Conservation (phyloP, 2,329 filamentous ascomycete genomes). For the Didymella lethalis region DNA sequence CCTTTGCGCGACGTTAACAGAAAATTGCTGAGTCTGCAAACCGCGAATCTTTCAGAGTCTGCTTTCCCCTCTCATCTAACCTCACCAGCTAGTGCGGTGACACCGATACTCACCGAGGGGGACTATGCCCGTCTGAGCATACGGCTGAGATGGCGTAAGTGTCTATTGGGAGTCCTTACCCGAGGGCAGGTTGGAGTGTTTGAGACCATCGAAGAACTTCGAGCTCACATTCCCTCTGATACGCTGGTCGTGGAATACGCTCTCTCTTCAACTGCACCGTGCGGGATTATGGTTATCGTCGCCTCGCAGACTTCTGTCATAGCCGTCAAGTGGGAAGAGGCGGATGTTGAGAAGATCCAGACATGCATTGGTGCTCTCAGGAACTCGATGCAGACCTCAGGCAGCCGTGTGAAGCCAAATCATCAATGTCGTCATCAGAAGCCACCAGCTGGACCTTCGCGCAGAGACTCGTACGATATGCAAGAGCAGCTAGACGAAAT, state of each 20-base stretch:
- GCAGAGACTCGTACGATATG: background rate
- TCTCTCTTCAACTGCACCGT: background rate
- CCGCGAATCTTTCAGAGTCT: background rate
- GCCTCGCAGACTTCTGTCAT: background rate
- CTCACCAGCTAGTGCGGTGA: background rate
- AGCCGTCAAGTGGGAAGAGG: background rate
- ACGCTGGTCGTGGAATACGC: slow-evolving; percentile 2
- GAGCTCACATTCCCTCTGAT: background rate
- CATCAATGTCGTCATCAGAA: background rate
- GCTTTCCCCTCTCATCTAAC: background rate
- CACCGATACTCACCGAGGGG: background rate
- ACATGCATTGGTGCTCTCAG: slow-evolving; percentile 1
- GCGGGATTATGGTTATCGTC: background rate
- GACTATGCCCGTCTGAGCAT: background rate
- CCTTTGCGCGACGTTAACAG: background rate
- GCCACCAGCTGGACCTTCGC: background rate
- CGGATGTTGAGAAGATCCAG: background rate
- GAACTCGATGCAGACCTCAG: background rate
- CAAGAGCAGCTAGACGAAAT: background rate
- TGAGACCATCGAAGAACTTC: background rate
- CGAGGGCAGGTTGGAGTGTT: background rate
- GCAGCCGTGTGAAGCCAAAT: background rate
- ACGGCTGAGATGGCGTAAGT: background rate
- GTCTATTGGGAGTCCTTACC: background rate
- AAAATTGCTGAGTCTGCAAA: background rate